Conservation (phyloP, 2,329 filamentous ascomycete genomes). For the Ophiostoma sp. region DNA sequence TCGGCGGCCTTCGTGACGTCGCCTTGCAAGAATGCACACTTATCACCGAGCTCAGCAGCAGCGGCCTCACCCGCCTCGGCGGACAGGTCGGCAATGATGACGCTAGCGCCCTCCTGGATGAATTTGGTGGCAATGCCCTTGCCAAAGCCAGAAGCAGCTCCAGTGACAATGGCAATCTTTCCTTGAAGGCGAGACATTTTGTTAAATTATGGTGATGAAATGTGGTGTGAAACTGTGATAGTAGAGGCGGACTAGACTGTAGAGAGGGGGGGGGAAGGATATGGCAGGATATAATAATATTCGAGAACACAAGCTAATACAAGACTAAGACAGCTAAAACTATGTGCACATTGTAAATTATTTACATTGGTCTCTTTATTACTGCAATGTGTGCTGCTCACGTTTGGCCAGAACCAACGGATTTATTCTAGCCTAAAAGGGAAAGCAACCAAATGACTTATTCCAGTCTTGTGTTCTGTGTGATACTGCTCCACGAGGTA, state of each 20-base stretch:
- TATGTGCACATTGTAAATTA: neutral
- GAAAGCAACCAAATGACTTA: slow-evolving; percentile 20
- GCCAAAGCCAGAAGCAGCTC: slow-evolving; percentile 52
- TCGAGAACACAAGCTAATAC: neutral
- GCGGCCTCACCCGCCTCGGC: slow-evolving; percentile 41
- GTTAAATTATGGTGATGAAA: neutral
- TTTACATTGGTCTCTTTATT: neutral
- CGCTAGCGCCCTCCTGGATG: slow-evolving; percentile 27
- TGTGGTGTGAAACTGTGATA: neutral
- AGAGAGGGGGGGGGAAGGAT: neutral
- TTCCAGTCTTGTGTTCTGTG: neutral
- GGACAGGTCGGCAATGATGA: slow-evolving; percentile 45
- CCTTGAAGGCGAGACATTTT: slow-evolving; percentile 39
- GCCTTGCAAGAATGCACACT: slow-evolving; percentile 40
- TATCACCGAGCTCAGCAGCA: slow-evolving; percentile 37
- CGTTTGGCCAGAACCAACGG: neutral
- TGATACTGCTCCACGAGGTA: neutral
- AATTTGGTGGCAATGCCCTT: slow-evolving; percentile 46
- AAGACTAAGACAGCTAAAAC: neutral
- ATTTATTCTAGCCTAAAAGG: neutral
- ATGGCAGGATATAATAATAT: neutral
- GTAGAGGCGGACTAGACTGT: neutral
- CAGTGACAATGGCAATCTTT: slow-evolving; percentile 55
- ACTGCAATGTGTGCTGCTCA: neutral
- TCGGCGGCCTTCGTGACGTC: slow-evolving; percentile 50